A percentile compares a stretch with the other conserved stretches of the same genome.
These are phyloP conservation scores for Acanthamoeba triangularis DNA, from an alignment of 208 protist genomes.

Conservation along the genomic window DNA sequence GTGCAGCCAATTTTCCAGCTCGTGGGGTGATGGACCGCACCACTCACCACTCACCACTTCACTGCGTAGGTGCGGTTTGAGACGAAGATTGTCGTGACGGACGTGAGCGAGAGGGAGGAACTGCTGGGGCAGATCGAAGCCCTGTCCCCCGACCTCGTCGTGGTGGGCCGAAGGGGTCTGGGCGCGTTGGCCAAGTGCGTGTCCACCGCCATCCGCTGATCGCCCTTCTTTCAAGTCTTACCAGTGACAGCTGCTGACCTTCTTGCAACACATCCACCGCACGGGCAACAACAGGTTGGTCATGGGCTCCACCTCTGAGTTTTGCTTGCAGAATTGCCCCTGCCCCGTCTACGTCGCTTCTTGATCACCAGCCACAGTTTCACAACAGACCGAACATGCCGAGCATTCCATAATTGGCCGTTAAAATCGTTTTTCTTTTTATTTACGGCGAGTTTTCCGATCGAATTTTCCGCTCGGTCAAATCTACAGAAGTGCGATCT, in stretches of 20 bases:
- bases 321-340: conserved; percentile 31
- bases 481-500: too few species aligned
- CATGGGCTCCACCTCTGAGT: conserved; percentile 68
- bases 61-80: conserved; percentile 7
- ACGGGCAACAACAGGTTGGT: conserved; percentile 59
- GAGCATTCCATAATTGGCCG: too few species aligned
- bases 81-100: conserved; percentile 52
- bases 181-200: conserved; percentile 41
- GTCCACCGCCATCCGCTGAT: background rate
- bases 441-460: background rate
- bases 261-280: background rate
- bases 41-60: background rate
- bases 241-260: too few species aligned
- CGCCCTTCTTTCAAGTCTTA: too few species aligned
- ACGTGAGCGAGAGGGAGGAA: conserved; percentile 51
- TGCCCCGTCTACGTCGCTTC: conserved; percentile 43
- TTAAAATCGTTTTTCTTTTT: background rate
- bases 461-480: too few species aligned
- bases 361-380: background rate
- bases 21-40: too few species aligned
- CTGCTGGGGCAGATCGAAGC: conserved; percentile 40
- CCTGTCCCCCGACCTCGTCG: background rate
- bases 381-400: too few species aligned
- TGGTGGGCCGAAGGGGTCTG: conserved; percentile 10
- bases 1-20: too few species aligned